These are phyloP conservation scores for Hypoxylon rubiginosum DNA, from an alignment of 2,329 filamentous ascomycete species.

Conservation along the genomic window DNA sequence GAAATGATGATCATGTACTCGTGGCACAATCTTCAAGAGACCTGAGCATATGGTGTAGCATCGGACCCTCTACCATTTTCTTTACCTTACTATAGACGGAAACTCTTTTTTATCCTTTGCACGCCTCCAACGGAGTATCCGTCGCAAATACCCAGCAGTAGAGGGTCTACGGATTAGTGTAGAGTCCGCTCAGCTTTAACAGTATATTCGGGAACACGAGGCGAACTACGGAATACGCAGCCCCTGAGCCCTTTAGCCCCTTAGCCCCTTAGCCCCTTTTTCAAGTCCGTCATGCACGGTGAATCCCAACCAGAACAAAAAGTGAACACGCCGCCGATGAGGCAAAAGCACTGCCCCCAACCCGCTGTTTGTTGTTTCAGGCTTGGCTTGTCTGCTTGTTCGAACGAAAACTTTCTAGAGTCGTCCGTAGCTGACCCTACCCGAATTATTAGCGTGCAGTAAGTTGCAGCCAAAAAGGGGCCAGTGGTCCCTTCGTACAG, in stretches of 20 bases:
- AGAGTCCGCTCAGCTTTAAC: background rate
- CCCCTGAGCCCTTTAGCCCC: background rate
- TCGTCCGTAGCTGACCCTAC: constrained; percentile 15
- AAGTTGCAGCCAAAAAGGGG: constrained; percentile 26
- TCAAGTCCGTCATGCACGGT: constrained; percentile 7
- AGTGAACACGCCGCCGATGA: constrained; percentile 1
- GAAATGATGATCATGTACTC: constrained; percentile 31
- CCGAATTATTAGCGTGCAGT: constrained; percentile 17
- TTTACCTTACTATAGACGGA: constrained; percentile 2
- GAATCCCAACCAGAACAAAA: constrained; percentile 12
- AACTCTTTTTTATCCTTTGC: constrained; percentile 13
- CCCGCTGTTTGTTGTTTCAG: constrained; percentile 6
- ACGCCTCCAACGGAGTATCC: background rate
- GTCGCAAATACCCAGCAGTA: background rate
- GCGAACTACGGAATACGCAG: background rate
- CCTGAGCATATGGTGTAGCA: constrained; percentile 13
- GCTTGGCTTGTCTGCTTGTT: constrained; percentile 3
- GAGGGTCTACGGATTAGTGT: background rate
- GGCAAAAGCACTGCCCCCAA: background rate
- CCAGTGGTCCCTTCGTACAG: constrained; percentile 39
- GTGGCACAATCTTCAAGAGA: constrained; percentile 35
- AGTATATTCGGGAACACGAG: constrained; percentile 1
- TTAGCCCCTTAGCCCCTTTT: background rate
- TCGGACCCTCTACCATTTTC: background rate
- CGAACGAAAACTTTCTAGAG: constrained; percentile 3